Conservation (phyloP, 1,284 basidiomycete species). For the Apiotrichum mycotoxinovorans region DNA sequence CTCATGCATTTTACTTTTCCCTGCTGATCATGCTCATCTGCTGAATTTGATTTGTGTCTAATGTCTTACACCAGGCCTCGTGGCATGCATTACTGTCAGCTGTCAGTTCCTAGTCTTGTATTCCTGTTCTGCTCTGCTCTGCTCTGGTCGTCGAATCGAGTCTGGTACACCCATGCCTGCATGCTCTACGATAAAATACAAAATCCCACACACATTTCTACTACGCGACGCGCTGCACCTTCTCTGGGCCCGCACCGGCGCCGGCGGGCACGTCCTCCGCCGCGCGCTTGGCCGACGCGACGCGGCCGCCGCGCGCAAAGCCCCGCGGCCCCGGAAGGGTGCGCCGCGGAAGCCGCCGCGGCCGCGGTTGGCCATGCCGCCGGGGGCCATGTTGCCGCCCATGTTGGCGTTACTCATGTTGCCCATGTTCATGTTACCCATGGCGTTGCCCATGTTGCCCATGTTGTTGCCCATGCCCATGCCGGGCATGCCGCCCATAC, state of each 20-base stretch:
- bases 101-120: no score
- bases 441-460: constrained; percentile 5
- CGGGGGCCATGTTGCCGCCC: not conserved
- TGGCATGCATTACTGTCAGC: no score
- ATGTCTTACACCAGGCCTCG: no score
- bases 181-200: not conserved
- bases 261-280: constrained; percentile 9
- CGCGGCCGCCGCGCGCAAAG: constrained; percentile 3
- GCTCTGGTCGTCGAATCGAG: not conserved
- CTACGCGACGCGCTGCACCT: constrained; percentile 20
- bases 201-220: no score
- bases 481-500: constrained; percentile 6
- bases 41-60: no score
- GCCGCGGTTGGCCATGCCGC: not conserved
- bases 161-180: not conserved
- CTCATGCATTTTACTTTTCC: no score
- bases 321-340: constrained; percentile 14
- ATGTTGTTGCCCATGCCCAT: constrained; percentile 8
- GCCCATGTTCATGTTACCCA: constrained; percentile 4
- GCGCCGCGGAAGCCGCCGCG: constrained; percentile 20
- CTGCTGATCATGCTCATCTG: no score
- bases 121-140: no score
- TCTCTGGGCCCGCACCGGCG: constrained; percentile 5
- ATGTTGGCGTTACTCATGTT: not conserved
- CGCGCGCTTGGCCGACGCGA: not conserved